Evolutionary conservation across 768 basidiomycete genomes (phyloP).

Genomic region (Rhodocollybia butyracea): DNA sequence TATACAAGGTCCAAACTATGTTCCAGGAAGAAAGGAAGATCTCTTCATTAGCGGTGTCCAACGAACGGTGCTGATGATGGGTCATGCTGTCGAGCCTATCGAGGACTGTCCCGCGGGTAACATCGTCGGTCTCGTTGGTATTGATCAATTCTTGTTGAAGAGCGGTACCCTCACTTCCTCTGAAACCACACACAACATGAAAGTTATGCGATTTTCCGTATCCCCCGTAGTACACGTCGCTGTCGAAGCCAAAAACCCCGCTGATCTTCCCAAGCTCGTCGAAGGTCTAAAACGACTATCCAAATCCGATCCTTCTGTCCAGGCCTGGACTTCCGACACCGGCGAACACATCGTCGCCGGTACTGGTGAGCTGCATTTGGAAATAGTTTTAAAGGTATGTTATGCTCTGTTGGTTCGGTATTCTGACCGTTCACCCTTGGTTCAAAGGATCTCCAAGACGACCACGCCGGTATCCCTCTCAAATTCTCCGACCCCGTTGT

Average conservation of each 20-base stretch:
- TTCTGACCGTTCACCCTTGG: slow-evolving; percentile 5
- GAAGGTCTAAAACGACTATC: slow-evolving; percentile 99
- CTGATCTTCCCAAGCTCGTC: slow-evolving; percentile 98
- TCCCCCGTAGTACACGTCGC: slow-evolving; percentile 99
- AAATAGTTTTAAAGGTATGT: slow-evolving; percentile 94
- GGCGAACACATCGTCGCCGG: slow-evolving; percentile 99
- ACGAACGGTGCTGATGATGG: slow-evolving; percentile 99
- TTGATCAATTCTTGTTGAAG: slow-evolving; percentile 99
- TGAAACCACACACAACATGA: slow-evolving; percentile 99
- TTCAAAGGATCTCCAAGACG: slow-evolving; percentile 95
- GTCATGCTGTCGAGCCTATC: slow-evolving; percentile 96
- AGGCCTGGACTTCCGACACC: slow-evolving; percentile 86
- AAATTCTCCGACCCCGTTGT: slow-evolving; percentile 98
- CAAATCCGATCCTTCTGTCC: slow-evolving; percentile 99
- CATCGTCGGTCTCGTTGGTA: slow-evolving; percentile 98
- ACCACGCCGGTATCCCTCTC: slow-evolving; percentile 98
- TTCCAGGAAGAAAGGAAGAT: slow-evolving; percentile 98
- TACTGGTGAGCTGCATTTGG: slow-evolving; percentile 98
- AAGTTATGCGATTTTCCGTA: slow-evolving; percentile 99
- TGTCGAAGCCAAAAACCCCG: slow-evolving; percentile 99
- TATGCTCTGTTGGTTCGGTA: background rate
- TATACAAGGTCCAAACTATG: slow-evolving; percentile 98
- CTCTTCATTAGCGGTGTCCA: slow-evolving; percentile 97
- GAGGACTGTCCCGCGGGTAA: slow-evolving; percentile 99
- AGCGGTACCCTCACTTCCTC: slow-evolving; percentile 96